A percentile compares a stretch with the other conserved stretches of the same genome.
Evolutionary conservation across 768 basidiomycete genomes (phyloP).

Genomic region (Phanerodontia chrysosporium): DNA sequence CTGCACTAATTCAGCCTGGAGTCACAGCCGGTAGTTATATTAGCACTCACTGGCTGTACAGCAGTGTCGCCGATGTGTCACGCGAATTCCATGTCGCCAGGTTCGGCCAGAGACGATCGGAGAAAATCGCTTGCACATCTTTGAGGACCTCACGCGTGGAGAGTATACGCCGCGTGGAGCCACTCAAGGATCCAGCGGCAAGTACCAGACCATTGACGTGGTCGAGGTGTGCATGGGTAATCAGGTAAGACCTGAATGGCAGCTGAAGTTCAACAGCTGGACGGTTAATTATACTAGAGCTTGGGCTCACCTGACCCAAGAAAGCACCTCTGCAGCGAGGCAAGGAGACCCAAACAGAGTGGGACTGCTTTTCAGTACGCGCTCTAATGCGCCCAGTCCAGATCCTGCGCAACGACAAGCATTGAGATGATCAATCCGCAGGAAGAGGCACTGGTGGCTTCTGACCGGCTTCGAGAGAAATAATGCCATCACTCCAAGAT

Average conservation of each 20-base stretch:
- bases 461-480: slow-evolving; percentile 88
- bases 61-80: slow-evolving; percentile 53
- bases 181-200: slow-evolving; percentile 72
- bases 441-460: background rate
- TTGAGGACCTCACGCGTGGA: slow-evolving; percentile 58
- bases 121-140: slow-evolving; percentile 69
- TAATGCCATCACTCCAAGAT: slow-evolving; percentile 75
- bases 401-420: slow-evolving; percentile 61
- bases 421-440: background rate
- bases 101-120: slow-evolving; percentile 81
- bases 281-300: background rate
- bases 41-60: slow-evolving; percentile 57
- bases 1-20: slow-evolving; percentile 14
- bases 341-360: slow-evolving; percentile 43
- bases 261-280: background rate
- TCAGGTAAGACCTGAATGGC: slow-evolving; percentile 65
- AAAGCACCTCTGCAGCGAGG: slow-evolving; percentile 50
- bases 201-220: slow-evolving; percentile 82
- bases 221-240: slow-evolving; percentile 90
- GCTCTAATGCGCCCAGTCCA: slow-evolving; percentile 72
- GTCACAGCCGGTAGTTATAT: background rate
- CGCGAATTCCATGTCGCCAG: slow-evolving; percentile 71
- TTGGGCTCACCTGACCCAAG: slow-evolving; percentile 21
- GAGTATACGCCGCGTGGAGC: slow-evolving; percentile 58
- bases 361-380: slow-evolving; percentile 54